A percentile compares a stretch with the other conserved stretches of the same genome.
These are phyloP conservation scores for Ramaria sp. DNA, from an alignment of 768 basidiomycete species.

Conservation along the genomic window DNA sequence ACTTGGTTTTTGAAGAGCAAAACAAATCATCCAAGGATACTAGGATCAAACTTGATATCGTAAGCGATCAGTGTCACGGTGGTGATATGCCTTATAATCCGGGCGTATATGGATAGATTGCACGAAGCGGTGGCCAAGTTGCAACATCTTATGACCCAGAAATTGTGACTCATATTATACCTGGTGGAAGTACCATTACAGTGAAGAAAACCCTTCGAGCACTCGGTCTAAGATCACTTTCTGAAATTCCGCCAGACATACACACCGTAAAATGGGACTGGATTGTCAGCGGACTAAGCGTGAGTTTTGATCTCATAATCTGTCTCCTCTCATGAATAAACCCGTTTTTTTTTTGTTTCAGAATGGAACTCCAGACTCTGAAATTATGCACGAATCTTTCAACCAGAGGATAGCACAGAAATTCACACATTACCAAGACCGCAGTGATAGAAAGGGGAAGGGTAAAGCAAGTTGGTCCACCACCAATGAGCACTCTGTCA, in stretches of 20 bases:
- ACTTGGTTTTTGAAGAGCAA: conserved; percentile 51
- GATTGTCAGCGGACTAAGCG: conserved; percentile 33
- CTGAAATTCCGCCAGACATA: conserved; percentile 53
- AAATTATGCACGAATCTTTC: conserved; percentile 6
- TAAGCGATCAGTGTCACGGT: conserved; percentile 25
- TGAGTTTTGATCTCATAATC: background rate
- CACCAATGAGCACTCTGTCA: conserved; percentile 2
- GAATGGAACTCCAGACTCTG: conserved; percentile 1
- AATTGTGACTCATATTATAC: conserved; percentile 56
- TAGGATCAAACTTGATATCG: conserved; percentile 47
- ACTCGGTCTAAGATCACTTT: conserved; percentile 37
- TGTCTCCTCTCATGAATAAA: background rate
- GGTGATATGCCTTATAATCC: background rate
- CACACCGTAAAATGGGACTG: conserved; percentile 57
- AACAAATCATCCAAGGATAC: conserved; percentile 39
- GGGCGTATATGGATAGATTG: conserved; percentile 33
- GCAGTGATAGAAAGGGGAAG: background rate
- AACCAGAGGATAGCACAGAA: conserved; percentile 1
- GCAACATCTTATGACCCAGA: conserved; percentile 44
- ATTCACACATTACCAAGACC: background rate
- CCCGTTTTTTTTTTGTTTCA: background rate
- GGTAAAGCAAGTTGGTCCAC: background rate
- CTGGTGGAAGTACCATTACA: conserved; percentile 18
- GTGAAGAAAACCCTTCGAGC: conserved; percentile 21
- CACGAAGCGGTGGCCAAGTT: conserved; percentile 51